Conservation (phyloP, 306 rosid genomes). For the Nissolia schottii region DNA sequence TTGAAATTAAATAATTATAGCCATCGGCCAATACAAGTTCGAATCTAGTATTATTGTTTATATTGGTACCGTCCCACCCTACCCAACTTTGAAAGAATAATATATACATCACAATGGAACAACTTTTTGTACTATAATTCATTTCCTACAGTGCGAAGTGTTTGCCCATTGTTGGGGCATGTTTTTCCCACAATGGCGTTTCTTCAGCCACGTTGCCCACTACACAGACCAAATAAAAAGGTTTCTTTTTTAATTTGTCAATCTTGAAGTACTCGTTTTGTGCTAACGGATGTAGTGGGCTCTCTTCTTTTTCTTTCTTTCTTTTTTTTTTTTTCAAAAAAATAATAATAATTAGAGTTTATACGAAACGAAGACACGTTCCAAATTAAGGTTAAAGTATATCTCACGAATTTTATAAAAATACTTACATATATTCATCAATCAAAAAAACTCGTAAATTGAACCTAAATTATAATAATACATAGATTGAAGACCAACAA, state of each 20-base stretch:
- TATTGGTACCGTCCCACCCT: not conserved
- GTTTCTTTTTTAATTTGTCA: constrained; percentile 26
- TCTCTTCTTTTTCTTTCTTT: too few species aligned
- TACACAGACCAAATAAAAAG: constrained; percentile 25
- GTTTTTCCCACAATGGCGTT: not conserved
- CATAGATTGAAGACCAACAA: too few species aligned
- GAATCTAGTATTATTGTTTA: not conserved
- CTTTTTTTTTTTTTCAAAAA: too few species aligned
- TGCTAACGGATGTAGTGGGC: not conserved
- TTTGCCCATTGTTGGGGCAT: constrained; percentile 5
- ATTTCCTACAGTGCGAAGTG: constrained; percentile 3
- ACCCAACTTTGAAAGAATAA: not conserved
- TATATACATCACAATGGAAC: not conserved
- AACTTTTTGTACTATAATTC: constrained; percentile 10
- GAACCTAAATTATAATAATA: too few species aligned
- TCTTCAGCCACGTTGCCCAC: constrained; percentile 43
- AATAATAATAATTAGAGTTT: too few species aligned
- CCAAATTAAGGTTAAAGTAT: too few species aligned
- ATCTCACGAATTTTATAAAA: too few species aligned
- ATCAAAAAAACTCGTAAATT: too few species aligned
- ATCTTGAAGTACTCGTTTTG: constrained; percentile 18
- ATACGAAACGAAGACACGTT: too few species aligned
- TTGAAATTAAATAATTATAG: too few species aligned
- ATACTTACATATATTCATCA: too few species aligned
- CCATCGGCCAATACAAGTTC: constrained; percentile 4